phyloP scores from a whole-genome alignment of 768 basidiomycete genomes.

The Russula abietina region DNA sequence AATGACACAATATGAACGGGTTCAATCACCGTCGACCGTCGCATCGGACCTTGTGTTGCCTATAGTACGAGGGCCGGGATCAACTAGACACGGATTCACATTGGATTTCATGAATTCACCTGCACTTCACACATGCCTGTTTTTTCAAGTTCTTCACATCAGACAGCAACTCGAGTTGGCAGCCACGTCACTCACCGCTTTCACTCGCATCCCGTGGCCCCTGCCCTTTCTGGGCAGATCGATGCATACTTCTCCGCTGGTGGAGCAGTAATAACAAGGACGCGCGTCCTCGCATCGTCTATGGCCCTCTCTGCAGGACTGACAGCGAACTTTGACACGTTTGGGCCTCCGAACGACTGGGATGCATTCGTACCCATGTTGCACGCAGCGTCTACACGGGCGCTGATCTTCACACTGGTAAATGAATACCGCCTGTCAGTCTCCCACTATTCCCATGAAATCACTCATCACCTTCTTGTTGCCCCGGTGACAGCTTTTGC shows the following conservation, averaged over 20 bases:
- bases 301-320: conserved; percentile 49
- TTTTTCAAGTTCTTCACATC: conserved; percentile 3
- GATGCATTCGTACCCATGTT: conserved; percentile 49
- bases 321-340: conserved; percentile 53
- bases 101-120: conserved; percentile 13
- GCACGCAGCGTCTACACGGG: conserved; percentile 54
- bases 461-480: conserved; percentile 52
- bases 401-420: conserved; percentile 56
- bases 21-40: conserved; percentile 22
- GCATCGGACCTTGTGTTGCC: conserved; percentile 25
- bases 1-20: not conserved
- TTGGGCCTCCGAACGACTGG: conserved; percentile 53
- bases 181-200: conserved; percentile 40
- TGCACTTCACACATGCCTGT: conserved; percentile 27
- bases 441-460: not conserved
- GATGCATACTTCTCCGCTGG: conserved; percentile 43
- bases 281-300: conserved; percentile 55
- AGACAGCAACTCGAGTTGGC: not conserved
- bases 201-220: conserved; percentile 56
- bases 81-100: not conserved
- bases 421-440: not conserved
- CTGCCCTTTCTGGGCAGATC: conserved; percentile 44
- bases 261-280: conserved; percentile 49
- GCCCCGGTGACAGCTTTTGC: conserved; percentile 53
- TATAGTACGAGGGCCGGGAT: not conserved